A percentile compares a stretch with the other conserved stretches of the same genome.
Evolutionary conservation across 768 basidiomycete species (phyloP).

Genomic region (Psilocybe cyanescens): DNA sequence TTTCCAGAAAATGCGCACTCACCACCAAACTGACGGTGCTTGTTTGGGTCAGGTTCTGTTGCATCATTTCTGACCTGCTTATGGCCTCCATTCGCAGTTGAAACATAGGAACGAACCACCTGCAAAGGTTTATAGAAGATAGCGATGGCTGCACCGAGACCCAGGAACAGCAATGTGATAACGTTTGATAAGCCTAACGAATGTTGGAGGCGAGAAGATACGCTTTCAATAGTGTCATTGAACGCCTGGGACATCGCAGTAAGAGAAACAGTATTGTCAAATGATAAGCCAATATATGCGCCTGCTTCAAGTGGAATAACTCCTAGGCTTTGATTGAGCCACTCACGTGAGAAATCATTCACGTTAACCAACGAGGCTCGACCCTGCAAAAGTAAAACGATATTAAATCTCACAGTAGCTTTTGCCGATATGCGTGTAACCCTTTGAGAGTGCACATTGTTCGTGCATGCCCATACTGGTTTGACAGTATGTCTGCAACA

Average conservation of each 20-base stretch:
- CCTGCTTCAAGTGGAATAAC: no score
- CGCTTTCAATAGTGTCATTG: neutral
- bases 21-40: slow-evolving; percentile 29
- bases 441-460: no score
- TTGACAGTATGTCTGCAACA: no score
- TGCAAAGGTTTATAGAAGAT: neutral
- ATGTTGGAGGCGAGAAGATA: neutral
- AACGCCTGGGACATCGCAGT: neutral
- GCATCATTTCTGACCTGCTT: neutral
- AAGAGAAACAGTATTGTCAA: neutral
- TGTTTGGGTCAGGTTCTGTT: slow-evolving; percentile 11
- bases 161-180: neutral
- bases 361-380: neutral
- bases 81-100: neutral
- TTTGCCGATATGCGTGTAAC: no score
- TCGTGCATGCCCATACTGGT: no score
- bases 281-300: no score
- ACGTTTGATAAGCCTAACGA: neutral
- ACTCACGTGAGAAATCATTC: neutral
- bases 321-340: neutral
- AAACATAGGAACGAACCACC: neutral
- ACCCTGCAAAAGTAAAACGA: neutral
- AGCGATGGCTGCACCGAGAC: neutral
- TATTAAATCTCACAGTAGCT: neutral
- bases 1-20: neutral